Evolutionary conservation across 1,284 basidiomycete genomes (phyloP).

Genomic region (Marasmius fiardii): DNA sequence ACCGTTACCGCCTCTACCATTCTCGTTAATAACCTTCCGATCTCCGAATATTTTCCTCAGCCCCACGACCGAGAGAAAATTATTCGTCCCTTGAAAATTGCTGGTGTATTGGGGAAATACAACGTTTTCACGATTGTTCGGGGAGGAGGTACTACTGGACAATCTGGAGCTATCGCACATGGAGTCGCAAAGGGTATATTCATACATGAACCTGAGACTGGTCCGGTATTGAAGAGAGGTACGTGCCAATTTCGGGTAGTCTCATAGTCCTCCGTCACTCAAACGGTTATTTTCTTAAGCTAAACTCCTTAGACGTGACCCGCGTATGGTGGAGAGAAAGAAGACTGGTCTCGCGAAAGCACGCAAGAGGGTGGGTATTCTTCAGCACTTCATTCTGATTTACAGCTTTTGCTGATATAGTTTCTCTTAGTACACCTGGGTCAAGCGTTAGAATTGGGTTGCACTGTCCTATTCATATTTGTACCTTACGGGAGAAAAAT

Average conservation of each 20-base stretch:
- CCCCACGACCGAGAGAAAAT: slow-evolving; percentile 78
- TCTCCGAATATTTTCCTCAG: slow-evolving; percentile 79
- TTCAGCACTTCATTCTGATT: slow-evolving; percentile 9
- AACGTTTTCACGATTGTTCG: slow-evolving; percentile 88
- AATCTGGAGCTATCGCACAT: slow-evolving; percentile 86
- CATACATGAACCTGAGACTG: slow-evolving; percentile 65
- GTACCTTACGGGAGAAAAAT: slow-evolving; percentile 5
- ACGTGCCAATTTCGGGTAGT: slow-evolving; percentile 19
- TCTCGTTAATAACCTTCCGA: slow-evolving; percentile 81
- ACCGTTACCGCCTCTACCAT: slow-evolving; percentile 51
- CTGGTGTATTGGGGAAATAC: slow-evolving; percentile 87
- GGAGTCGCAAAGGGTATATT: slow-evolving; percentile 83
- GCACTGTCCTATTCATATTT: slow-evolving; percentile 17
- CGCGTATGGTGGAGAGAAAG: slow-evolving; percentile 97
- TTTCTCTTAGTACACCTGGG: slow-evolving; percentile 77
- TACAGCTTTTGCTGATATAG: slow-evolving; percentile 9
- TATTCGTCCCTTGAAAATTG: slow-evolving; percentile 80
- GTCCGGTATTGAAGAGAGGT: slow-evolving; percentile 73
- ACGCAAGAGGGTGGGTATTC: slow-evolving; percentile 76
- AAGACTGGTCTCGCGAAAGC: slow-evolving; percentile 93
- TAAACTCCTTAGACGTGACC: slow-evolving; percentile 86
- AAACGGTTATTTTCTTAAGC: slow-evolving; percentile 43
- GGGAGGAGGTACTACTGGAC: slow-evolving; percentile 89
- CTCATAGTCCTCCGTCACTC: slow-evolving; percentile 7
- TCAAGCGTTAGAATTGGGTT: slow-evolving; percentile 76